Evolutionary conservation across 768 basidiomycete genomes (phyloP), one percentile per base, ranked within the genome.

Genomic region (Russula brevipes): DNA sequence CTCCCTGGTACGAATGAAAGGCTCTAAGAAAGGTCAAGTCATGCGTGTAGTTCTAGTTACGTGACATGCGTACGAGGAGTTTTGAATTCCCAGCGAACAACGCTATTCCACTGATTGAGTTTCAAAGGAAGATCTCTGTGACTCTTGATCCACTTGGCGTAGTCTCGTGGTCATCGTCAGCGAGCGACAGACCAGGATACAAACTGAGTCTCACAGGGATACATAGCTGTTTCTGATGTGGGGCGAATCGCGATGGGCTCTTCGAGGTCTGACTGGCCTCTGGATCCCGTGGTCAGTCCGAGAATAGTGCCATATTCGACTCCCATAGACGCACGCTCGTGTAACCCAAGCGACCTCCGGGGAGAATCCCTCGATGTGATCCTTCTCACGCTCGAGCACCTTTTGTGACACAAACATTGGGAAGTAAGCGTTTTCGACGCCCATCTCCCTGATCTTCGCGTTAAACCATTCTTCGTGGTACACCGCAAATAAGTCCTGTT

Each of bases 331-430:
- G 72, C 71, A 94, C 91, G 96, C 96, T 76, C 84, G 82, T 31
- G 97, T 99, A 60, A 99, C 97, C 97, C 97, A 99, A n/a, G 97
- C 97, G 39, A 99, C 97, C 76, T 99, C 97, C 4, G 97, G 95
- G 61, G 96, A 96, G 78, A 99, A 99, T 2, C 97, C 97, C 74
- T 98, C 97, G 63, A 99, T 93, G 73, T 99, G 97, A 70, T 98
- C 87, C 78, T 98, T 98, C 76, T 99, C 97, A 57, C 91, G 84
- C 75, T 99, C 95, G 60, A 99, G 83, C 31, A 95, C 91, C 60
- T 91, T 93, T 61, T 83, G 75, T 0, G 94, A 95, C 39, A 99
- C 90, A 70, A 98, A 98, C 93, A 99, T 98, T 3, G 97, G 97
- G 83, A 99, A 99, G 73, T 98, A 99, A 4, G 93, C 87, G 73